phyloP scores from a whole-genome alignment of 805 yeast species.

The Zygosaccharomyces kombuchaensis region DNA sequence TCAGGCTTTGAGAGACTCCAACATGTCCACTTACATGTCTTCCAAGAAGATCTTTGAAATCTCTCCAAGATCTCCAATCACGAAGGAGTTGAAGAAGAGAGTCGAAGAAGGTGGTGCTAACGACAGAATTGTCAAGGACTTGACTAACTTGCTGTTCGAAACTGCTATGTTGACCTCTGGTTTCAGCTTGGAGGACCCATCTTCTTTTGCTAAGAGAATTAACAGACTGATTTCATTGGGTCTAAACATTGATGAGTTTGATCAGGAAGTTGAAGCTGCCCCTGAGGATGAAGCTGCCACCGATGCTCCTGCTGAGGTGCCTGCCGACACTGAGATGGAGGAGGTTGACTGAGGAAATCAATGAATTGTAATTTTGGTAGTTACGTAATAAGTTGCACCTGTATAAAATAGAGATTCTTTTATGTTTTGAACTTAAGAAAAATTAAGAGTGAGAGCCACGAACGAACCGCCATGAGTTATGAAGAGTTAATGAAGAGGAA shows the following conservation, averaged over 20 bases:
- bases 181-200: slow-evolving; percentile 98
- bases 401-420: slow-evolving; percentile 12
- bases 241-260: slow-evolving; percentile 93
- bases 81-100: slow-evolving; percentile 92
- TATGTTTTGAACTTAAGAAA: neutral
- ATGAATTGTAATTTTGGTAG: slow-evolving; percentile 1
- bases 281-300: slow-evolving; percentile 17
- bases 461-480: neutral
- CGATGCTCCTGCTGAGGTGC: slow-evolving; percentile 47
- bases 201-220: slow-evolving; percentile 94
- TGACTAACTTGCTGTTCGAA: slow-evolving; percentile 93
- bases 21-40: slow-evolving; percentile 99
- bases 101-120: slow-evolving; percentile 96
- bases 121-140: slow-evolving; percentile 97
- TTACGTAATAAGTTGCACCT: slow-evolving; percentile 13
- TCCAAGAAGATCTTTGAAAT: slow-evolving; percentile 99
- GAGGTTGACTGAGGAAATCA: slow-evolving; percentile 75
- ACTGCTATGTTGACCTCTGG: slow-evolving; percentile 98
- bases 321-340: slow-evolving; percentile 96
- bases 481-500: neutral
- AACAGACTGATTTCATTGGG: slow-evolving; percentile 98
- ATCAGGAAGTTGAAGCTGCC: slow-evolving; percentile 40
- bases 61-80: slow-evolving; percentile 93
- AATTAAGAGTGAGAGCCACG: neutral
- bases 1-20: slow-evolving; percentile 97